Conservation (phyloP, 164 flowering plant species). For the Nelumbo lutea region DNA sequence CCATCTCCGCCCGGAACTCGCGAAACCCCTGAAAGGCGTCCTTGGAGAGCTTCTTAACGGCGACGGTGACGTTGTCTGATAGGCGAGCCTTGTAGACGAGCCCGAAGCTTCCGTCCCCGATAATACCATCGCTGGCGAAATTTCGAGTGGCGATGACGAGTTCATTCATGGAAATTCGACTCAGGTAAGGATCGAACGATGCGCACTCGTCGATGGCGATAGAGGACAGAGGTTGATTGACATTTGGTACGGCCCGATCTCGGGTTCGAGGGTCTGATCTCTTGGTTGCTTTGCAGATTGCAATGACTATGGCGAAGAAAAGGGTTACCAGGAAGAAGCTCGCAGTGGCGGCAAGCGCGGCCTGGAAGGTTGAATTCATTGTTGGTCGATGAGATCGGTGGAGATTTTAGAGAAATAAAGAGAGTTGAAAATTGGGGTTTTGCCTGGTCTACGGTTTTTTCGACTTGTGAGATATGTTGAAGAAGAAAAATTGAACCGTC, state of each 20-base stretch:
- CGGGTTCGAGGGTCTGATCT: conserved; percentile 10
- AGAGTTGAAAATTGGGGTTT: background rate
- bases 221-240: conserved; percentile 9
- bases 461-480: too few relatives aligned
- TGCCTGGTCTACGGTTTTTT: too few relatives aligned
- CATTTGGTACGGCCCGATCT: conserved; percentile 10
- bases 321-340: conserved; percentile 46
- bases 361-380: conserved; percentile 32
- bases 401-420: background rate
- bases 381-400: background rate
- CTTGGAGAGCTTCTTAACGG: conserved; percentile 61
- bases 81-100: conserved; percentile 64
- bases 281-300: conserved; percentile 27
- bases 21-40: conserved; percentile 83
- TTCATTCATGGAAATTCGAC: conserved; percentile 57
- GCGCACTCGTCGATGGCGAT: conserved; percentile 41
- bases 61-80: conserved; percentile 49
- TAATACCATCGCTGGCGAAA: conserved; percentile 53
- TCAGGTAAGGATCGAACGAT: conserved; percentile 53
- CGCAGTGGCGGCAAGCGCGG: conserved; percentile 36
- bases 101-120: conserved; percentile 91
- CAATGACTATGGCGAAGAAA: conserved; percentile 23
- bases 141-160: conserved; percentile 53
- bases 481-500: too few relatives aligned
- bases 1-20: conserved; percentile 88